A percentile compares a stretch with the other conserved stretches of the same genome.
These are phyloP conservation scores for Cladophialophora yegresii DNA, from an alignment of 2,329 filamentous ascomycete species.

Conservation along the genomic window DNA sequence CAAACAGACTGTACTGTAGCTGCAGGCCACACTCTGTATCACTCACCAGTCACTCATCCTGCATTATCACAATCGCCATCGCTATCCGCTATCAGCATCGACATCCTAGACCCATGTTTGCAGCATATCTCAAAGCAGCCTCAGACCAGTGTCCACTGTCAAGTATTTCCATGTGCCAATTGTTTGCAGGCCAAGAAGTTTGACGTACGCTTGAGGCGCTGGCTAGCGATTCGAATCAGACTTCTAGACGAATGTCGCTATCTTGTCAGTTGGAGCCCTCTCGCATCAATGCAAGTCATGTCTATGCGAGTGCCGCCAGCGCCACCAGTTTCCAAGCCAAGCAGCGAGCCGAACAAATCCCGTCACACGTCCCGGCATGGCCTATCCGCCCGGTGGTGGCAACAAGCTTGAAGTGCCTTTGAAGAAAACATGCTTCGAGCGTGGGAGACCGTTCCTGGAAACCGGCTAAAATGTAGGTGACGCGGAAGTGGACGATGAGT, in stretches of 20 bases:
- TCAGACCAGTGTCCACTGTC: neutral
- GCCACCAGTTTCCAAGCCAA: neutral
- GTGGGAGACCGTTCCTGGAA: too few species aligned
- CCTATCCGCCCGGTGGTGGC: neutral
- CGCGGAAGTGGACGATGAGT: too few species aligned
- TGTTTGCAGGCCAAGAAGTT: neutral
- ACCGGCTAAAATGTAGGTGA: too few species aligned
- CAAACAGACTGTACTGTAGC: neutral
- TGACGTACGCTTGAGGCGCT: neutral
- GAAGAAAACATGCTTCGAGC: too few species aligned
- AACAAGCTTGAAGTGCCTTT: neutral
- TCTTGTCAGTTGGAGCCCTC: neutral
- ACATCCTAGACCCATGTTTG: neutral
- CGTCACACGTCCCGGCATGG: neutral
- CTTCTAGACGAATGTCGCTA: neutral
- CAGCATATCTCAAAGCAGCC: neutral
- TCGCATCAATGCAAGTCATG: neutral
- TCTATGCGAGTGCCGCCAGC: neutral
- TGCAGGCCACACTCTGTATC: neutral
- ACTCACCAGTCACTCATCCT: neutral
- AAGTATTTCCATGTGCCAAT: neutral
- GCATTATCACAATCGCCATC: conserved; percentile 8
- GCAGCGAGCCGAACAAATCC: neutral
- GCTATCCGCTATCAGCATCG: neutral
- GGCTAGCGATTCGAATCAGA: neutral